Percentiles rank a stretch among this genome's conserved stretches.
These are phyloP conservation scores for Rhizopus sp. DNA, from an alignment of 371 early-diverging fungal genomes.

Conservation along the genomic window DNA sequence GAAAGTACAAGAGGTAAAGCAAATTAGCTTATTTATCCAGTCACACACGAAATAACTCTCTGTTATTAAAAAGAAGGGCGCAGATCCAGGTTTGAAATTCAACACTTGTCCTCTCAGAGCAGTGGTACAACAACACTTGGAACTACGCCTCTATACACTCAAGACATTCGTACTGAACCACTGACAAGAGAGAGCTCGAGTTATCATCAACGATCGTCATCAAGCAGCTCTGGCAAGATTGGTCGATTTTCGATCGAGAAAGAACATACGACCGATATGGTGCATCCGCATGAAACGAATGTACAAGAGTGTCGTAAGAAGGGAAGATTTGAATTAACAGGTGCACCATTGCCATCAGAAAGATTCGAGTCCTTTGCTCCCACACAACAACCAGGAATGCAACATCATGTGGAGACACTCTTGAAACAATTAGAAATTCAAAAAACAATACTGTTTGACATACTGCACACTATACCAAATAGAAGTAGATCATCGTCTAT, in stretches of 20 bases:
- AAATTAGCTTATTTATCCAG: constrained; percentile 2
- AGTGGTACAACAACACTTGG: no score
- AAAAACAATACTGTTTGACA: constrained; percentile 19
- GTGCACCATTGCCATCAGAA: neutral
- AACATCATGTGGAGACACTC: neutral
- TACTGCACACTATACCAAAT: constrained; percentile 10
- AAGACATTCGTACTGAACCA: neutral
- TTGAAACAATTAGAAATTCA: constrained; percentile 3
- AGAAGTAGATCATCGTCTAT: neutral
- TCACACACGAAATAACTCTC: neutral
- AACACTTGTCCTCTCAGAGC: neutral
- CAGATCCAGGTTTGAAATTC: constrained; percentile 14
- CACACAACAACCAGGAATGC: neutral
- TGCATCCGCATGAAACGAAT: neutral
- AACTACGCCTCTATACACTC: no score
- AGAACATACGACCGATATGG: constrained; percentile 2
- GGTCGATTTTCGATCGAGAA: constrained; percentile 37
- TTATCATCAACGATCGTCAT: constrained; percentile 2
- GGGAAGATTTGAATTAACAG: constrained; percentile 19
- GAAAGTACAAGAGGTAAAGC: constrained; percentile 7
- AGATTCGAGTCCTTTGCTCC: neutral
- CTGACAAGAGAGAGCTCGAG: constrained; percentile 1
- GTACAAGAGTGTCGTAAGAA: constrained; percentile 24
- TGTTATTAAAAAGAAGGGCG: constrained; percentile 1
- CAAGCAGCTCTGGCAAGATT: constrained; percentile 16